Evolutionary conservation across 2,329 filamentous ascomycete species (phyloP), one percentile per base, ranked within the genome.

Genomic region (Arthrobotrys conoides): DNA sequence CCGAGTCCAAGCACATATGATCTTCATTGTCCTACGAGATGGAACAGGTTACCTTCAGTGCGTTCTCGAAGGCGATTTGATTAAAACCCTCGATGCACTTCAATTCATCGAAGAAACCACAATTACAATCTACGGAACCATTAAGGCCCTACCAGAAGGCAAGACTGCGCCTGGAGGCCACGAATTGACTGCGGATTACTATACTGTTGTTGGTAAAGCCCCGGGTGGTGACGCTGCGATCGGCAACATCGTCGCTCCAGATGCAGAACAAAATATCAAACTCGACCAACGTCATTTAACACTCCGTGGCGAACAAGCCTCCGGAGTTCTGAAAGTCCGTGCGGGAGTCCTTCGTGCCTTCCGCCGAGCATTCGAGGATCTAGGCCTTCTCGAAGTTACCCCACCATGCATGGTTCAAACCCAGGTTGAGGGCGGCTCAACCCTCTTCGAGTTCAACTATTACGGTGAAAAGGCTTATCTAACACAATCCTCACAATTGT

Each of bases 401-500:
- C 94, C 94, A 12, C 94, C 94, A 1, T 93, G 93, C 36, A 91
- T 97, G 85, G 96, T 97, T 77, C 96, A 96, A 87, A 98, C 95
- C 18, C 92, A 97, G 86, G 93, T 97, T 83, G 94, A 98, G 86
- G 94, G 94, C 81, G 94, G 94, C 71, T 90, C 92, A 82, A 97
- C 94, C 2, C 90, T 98, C 44, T 98, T 97, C 89, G 90, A 90
- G 78, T 92, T 97, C 83, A 88, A 92, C 83, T 96, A 96, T 88
- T 97, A 97, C 86, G 91, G 91, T 82, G 92, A 97, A 85, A 89
- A 91, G 76, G 92, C 96, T 76, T 99, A 94, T 87, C 90, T 99
- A 80, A 98, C 96, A 3, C 96, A 99, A 86, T 97, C 94, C 2
- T 97, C 93, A 38, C 96, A 99, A 86, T 90, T 99, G 68, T 99